Evolutionary conservation across 306 rosid genomes (phyloP).

Genomic region (Erythrophleum fordii): DNA sequence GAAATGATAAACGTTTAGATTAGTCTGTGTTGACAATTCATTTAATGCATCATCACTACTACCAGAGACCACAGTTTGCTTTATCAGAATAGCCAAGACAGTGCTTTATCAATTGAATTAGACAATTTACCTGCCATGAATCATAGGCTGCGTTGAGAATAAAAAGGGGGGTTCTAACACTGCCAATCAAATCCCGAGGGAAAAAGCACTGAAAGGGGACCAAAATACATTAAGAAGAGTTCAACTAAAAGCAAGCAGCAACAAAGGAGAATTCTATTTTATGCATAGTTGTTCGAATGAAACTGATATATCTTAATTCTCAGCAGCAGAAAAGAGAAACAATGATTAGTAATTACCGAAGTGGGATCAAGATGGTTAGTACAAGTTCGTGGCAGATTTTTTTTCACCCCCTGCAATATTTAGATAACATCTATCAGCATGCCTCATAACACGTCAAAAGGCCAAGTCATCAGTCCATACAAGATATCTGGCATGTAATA

Average conservation of each 20-base stretch:
- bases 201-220: conserved; percentile 78
- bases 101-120: conserved; percentile 3
- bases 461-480: conserved; percentile 12
- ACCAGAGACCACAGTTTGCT: neutral
- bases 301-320: conserved; percentile 1
- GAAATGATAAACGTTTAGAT: conserved; percentile 8
- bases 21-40: conserved; percentile 19
- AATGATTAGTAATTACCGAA: conserved; percentile 55
- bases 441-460: conserved; percentile 4
- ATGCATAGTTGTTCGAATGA: conserved; percentile 26
- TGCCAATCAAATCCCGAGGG: conserved; percentile 81
- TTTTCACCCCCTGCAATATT: conserved; percentile 63
- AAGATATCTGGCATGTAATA: conserved; percentile 1
- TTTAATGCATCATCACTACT: neutral
- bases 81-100: conserved; percentile 14
- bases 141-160: conserved; percentile 95
- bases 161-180: conserved; percentile 78
- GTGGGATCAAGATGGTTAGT: conserved; percentile 79
- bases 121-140: conserved; percentile 86
- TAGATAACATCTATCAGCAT: conserved; percentile 24
- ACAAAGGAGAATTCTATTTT: neutral
- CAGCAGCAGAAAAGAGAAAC: neutral
- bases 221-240: conserved; percentile 20
- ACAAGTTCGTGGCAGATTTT: conserved; percentile 73
- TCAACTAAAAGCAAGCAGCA: conserved; percentile 32